A percentile compares a stretch with the other conserved stretches of the same genome.
Evolutionary conservation across 495 filamentous ascomycete genomes (phyloP).

Genomic region (Podospora australis): DNA sequence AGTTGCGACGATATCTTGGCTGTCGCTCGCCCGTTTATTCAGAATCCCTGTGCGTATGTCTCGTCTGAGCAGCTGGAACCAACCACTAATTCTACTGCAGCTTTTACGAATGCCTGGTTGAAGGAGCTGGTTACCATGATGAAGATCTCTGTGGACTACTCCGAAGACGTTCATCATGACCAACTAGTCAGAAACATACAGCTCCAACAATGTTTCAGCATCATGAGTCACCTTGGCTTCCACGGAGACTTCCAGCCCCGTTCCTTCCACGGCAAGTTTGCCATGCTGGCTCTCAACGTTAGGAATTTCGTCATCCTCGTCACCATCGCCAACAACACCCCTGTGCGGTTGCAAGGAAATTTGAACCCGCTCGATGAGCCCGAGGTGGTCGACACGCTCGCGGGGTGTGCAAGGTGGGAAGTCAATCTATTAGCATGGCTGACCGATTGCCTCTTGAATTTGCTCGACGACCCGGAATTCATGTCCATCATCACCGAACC

Average conservation of each 20-base stretch:
- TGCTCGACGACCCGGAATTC: conserved; percentile 49
- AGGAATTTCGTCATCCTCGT: conserved; percentile 63
- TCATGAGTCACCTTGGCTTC: conserved; percentile 64
- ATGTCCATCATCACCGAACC: conserved; percentile 34
- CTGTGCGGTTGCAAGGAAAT: conserved; percentile 29
- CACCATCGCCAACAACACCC: conserved; percentile 49
- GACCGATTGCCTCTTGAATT: conserved; percentile 57
- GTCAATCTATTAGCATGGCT: conserved; percentile 64
- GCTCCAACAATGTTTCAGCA: conserved; percentile 62
- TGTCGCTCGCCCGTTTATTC: conserved; percentile 47
- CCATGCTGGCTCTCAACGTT: conserved; percentile 67
- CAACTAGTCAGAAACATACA: conserved; percentile 60
- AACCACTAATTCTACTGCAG: conserved; percentile 10
- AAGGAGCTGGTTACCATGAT: conserved; percentile 60
- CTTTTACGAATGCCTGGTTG: conserved; percentile 49
- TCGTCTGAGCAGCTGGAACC: not conserved
- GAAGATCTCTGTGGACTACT: conserved; percentile 62
- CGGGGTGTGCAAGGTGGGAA: conserved; percentile 57
- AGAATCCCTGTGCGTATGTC: conserved; percentile 28
- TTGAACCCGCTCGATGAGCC: conserved; percentile 58
- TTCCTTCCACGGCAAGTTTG: conserved; percentile 58
- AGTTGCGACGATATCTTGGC: conserved; percentile 73
- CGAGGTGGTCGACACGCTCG: conserved; percentile 51
- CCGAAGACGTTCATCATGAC: conserved; percentile 60
- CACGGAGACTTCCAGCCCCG: conserved; percentile 53